Evolutionary conservation across 768 basidiomycete genomes (phyloP), one percentile per base, ranked within the genome.

Genomic region (Leccinum disarticulatum): DNA sequence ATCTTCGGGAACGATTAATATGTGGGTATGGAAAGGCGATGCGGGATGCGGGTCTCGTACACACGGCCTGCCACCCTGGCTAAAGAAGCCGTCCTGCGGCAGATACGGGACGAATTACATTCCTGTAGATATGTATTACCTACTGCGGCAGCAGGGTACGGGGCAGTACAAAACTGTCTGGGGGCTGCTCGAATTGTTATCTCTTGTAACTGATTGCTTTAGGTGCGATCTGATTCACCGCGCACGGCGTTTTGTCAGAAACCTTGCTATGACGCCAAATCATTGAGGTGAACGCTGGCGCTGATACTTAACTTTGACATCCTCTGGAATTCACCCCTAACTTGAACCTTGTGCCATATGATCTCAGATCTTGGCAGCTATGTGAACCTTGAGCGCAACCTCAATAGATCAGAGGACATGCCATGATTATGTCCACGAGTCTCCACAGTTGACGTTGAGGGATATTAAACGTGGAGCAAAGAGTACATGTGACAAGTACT

Each of bases 61-160:
- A 28, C 28, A 54, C 52, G 47, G n/a, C 30, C 53, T 38, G 31
- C 60, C 33, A 41, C 36, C 25, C 15, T 36, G n/a, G 7, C 52
- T 53, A 54, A 62, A 57, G 56, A 56, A 58, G 7, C 55, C 52
- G 48, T 30, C 30, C 17, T n/a, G 38, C 17, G 43, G 46, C 33
- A 43, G 33, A 52, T 11, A 35, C 48, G 54, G 57, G 51, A 22
- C 36, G 41, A 22, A 27, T 49, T 53, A 67, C 76, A 66, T 57
- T 82, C 14, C 19, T 22, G 15, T 47, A 46, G 9, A 47, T 41
- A 41, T 41, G 19, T 19, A 46, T 46, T 7, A 14, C 81, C 82
- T 81, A 63, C 82, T 84, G n/a, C 78, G 58, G 5, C 83, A 71
- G 3, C 49, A 81, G 65, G 65, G 68, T 43, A 31, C n/a, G 52